Percentiles rank a stretch among this genome's conserved stretches.
phyloP scores from a whole-genome alignment of 2,329 filamentous ascomycete genomes.

The Aspergillus arachidicola region DNA sequence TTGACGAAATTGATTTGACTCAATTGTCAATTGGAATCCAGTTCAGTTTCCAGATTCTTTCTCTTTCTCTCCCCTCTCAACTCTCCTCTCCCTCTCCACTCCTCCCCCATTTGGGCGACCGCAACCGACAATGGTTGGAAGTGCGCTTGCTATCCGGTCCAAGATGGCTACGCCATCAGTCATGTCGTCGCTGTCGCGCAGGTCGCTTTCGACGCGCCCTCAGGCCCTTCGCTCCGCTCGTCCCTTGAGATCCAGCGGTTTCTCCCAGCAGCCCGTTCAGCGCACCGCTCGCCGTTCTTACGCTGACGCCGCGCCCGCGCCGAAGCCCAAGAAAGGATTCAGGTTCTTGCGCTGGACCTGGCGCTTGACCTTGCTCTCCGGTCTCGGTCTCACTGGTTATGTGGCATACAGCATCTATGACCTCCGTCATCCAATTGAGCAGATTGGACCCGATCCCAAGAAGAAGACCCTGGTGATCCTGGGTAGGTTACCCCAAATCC shows the following conservation, averaged over 20 bases:
- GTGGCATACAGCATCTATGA: conserved; percentile 81
- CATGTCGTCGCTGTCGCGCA: conserved; percentile 40
- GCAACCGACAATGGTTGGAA: conserved; percentile 38
- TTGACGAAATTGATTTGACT: conserved; percentile 3
- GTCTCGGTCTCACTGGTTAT: conserved; percentile 69
- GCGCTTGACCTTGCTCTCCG: conserved; percentile 77
- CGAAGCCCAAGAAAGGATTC: conserved; percentile 62
- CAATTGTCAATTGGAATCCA: neutral
- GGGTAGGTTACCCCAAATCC: conserved; percentile 58
- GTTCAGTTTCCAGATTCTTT: conserved; percentile 19
- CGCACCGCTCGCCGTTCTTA: conserved; percentile 51
- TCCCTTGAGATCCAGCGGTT: conserved; percentile 26
- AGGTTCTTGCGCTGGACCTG: conserved; percentile 76
- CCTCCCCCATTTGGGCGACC: conserved; percentile 22
- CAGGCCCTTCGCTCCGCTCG: conserved; percentile 30
- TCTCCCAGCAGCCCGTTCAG: conserved; percentile 29
- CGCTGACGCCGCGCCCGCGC: conserved; percentile 51
- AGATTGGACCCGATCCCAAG: conserved; percentile 74
- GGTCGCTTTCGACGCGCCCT: conserved; percentile 35
- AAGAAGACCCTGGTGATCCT: conserved; percentile 98
- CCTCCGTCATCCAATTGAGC: conserved; percentile 77
- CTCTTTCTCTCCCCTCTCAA: conserved; percentile 6
- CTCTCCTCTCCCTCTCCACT: conserved; percentile 11
- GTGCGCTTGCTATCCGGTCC: conserved; percentile 36
- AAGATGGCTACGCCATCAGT: conserved; percentile 34